Evolutionary conservation across 257 asterid species (phyloP), one percentile per base, ranked within the genome.

Genomic region (Solanum piurae): DNA sequence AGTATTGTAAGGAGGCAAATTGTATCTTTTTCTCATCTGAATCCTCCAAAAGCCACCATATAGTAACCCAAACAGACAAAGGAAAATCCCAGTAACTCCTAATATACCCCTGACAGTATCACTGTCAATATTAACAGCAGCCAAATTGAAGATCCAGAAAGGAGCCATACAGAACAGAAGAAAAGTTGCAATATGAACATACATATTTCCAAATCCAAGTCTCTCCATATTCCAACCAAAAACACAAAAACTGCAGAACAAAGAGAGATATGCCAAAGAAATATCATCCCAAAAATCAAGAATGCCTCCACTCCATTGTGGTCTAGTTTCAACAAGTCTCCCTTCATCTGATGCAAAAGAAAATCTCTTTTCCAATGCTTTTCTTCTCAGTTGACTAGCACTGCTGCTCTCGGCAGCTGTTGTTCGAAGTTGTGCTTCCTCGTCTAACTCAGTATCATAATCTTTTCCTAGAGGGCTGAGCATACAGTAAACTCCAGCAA

Each of bases 141-240:
- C 99, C 76, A 96, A 92, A 88, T 92, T 94, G 94, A 96, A 95
- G 68, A 96, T 92, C 94, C 94, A 95, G 87, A 96, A 96, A 16
- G 99, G 99, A 69, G 98, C 99, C 95, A 94, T 88, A 84, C 99
- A 95, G 82, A 95, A 94, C 25, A 96, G 94, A 60, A 96, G 93
- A 89, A 96, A 96, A 9, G 99, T 96, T 2, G 95, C 98, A 46
- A 95, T 94, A 87, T 96, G 99, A 27, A 96, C 99, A 49, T 96
- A 96, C 99, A 95, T 96, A 79, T 96, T 96, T 71, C 99, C 99
- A 64, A 96, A 93, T 68, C 98, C 99, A 16, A 95, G 94, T 38
- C 98, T 93, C 92, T 95, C 99, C 99, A 95, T 96, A 69, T 96
- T 96, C 99, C 99, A 93, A 40, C 98, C 99, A 25, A 96, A 96